A percentile compares a stretch with the other conserved stretches of the same genome.
Evolutionary conservation across 108 stramenopile genomes (phyloP).

Genomic region (Craspedostauros australis): DNA sequence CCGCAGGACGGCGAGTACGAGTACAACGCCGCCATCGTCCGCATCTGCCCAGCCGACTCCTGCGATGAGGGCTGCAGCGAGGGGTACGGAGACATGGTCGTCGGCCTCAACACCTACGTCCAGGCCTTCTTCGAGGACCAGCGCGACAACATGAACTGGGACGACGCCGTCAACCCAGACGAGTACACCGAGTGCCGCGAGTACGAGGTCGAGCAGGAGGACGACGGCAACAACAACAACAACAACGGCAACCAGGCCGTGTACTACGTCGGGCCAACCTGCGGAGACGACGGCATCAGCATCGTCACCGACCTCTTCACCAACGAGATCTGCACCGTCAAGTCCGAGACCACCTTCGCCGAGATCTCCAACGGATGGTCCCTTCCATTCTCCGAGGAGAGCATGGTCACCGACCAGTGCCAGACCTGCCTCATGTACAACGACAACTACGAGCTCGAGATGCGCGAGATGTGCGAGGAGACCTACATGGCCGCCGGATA

Average conservation of each 20-base stretch:
- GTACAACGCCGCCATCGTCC: slow-evolving; percentile 28
- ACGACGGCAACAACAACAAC: slow-evolving; percentile 18
- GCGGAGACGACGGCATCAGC: slow-evolving; percentile 22
- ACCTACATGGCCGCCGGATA: slow-evolving; percentile 20
- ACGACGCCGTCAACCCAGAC: slow-evolving; percentile 18
- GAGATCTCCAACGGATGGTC: slow-evolving; percentile 31
- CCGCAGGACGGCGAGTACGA: slow-evolving; percentile 18
- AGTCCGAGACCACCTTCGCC: slow-evolving; percentile 7
- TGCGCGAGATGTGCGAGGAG: slow-evolving; percentile 25
- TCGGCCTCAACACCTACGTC: slow-evolving; percentile 30
- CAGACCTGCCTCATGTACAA: slow-evolving; percentile 18
- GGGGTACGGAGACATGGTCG: slow-evolving; percentile 37
- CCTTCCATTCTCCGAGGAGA: slow-evolving; percentile 32
- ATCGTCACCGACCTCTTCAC: slow-evolving; percentile 26
- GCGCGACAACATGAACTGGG: slow-evolving; percentile 13
- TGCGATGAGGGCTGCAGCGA: slow-evolving; percentile 26
- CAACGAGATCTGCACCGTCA: slow-evolving; percentile 18
- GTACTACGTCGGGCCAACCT: slow-evolving; percentile 37
- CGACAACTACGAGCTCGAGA: slow-evolving; percentile 21
- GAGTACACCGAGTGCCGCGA: slow-evolving; percentile 26
- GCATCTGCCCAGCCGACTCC: slow-evolving; percentile 24
- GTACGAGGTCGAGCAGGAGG: slow-evolving; percentile 20
- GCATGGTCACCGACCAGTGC: slow-evolving; percentile 26
- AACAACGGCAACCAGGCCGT: slow-evolving; percentile 6
- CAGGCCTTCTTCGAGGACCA: slow-evolving; percentile 34